Evolutionary conservation across 129 eudicot genomes (phyloP), one percentile per base, ranked within the genome.

Genomic region (Solidago caesia): DNA sequence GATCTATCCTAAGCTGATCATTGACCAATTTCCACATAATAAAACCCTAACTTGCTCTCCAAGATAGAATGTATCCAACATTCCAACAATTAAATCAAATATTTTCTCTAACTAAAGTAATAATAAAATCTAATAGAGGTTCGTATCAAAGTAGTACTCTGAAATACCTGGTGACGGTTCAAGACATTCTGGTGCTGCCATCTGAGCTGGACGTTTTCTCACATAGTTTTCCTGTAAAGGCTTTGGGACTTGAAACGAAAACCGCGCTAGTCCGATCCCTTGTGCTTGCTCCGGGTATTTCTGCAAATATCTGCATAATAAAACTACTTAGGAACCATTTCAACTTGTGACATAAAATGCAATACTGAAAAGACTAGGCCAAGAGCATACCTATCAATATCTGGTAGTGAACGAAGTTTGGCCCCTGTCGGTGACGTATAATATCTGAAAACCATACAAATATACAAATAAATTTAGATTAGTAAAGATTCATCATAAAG

Each of bases 191-290:
- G 71, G 57, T 51, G 80, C 69, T 26, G 82, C 48, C 16, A 63
- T 42, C 68, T 71, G 83, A 76, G 82, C 13, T 62, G 85, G 77
- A 45, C 89, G 89, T 81, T 90, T 87, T 73, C 77, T 73, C 39
- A 87, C 93, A 59, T 90, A 90, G 74, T 87, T 77, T 4, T 87
- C 88, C 63, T 76, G 88, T 83, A 93, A 78, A 10, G 97, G 97
- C 77, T 70, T 87, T n/a, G 99, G 97, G 61, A 81, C 79, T 69
- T 82, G 90, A 73, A 94, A 94, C 2, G 99, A 94, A 84, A 94
- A 94, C 47, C 75, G 85, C 27, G 83, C 74, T 78, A 84, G 8
- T 21, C 48, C 72, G 4, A 87, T 84, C 60, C 97, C 91, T 72
- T 80, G 61, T 43, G 69, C 67, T 39, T 73, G 81, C 72, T 82